These are phyloP conservation scores for Epicoccum nigrum DNA, from an alignment of 2,329 filamentous ascomycete genomes.

Conservation along the genomic window DNA sequence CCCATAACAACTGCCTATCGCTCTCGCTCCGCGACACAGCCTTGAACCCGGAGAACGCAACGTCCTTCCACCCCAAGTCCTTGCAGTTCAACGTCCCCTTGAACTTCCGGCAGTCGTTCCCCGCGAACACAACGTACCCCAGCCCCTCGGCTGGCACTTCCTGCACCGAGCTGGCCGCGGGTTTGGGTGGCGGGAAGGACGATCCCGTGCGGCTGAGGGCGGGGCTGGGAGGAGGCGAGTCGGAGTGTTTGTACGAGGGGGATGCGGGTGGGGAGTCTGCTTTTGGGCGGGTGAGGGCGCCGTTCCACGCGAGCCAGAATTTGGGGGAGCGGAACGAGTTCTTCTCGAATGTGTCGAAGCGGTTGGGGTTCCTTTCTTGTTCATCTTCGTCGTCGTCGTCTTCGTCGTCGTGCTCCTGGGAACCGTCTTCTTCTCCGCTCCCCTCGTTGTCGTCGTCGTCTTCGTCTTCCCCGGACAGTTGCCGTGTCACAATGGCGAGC, in stretches of 20 bases:
- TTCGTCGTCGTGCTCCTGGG: background rate
- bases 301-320: slow-evolving; percentile 36
- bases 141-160: slow-evolving; percentile 7
- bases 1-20: slow-evolving; percentile 25
- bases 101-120: slow-evolving; percentile 32
- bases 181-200: slow-evolving; percentile 3
- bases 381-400: slow-evolving; percentile 1
- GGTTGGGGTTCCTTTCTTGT: slow-evolving; percentile 1
- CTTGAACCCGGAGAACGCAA: slow-evolving; percentile 29
- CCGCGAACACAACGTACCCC: slow-evolving; percentile 31
- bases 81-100: slow-evolving; percentile 31
- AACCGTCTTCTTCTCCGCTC: background rate
- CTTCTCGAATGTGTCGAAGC: slow-evolving; percentile 34
- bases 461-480: slow-evolving; percentile 2
- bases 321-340: slow-evolving; percentile 36
- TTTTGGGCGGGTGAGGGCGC: background rate
- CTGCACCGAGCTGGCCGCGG: background rate
- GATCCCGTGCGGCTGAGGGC: background rate
- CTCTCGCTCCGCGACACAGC: slow-evolving; percentile 20
- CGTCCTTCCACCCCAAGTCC: slow-evolving; percentile 29
- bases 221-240: slow-evolving; percentile 3
- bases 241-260: background rate
- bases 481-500: slow-evolving; percentile 13
- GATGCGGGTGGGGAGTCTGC: background rate
- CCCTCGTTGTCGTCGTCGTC: slow-evolving; percentile 9